phyloP scores from a whole-genome alignment of 2,329 filamentous ascomycete genomes.

The Trichoderma endophyticum region DNA sequence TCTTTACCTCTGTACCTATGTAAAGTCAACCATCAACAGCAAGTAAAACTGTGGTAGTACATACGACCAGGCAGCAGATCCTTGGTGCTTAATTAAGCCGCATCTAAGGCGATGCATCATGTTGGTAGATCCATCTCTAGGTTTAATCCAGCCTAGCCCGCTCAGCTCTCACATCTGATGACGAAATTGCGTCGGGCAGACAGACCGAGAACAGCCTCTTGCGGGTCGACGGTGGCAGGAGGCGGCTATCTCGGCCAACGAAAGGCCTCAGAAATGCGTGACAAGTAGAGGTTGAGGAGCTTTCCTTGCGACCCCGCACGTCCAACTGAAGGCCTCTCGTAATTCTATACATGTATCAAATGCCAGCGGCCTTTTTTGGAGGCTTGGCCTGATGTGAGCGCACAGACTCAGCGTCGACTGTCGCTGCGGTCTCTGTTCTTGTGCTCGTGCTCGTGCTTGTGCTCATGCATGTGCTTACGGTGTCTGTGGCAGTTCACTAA shows the following conservation, averaged over 20 bases:
- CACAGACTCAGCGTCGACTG: background rate
- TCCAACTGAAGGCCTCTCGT: background rate
- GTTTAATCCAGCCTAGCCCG: slow-evolving; percentile 11
- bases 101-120: background rate
- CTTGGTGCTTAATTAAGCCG: background rate
- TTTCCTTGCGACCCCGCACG: background rate
- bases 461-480: background rate
- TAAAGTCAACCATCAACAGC: background rate
- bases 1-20: background rate
- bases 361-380: background rate
- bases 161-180: slow-evolving; percentile 9
- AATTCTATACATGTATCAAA: background rate
- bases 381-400: background rate
- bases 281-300: background rate
- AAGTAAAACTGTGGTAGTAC: background rate
- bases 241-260: slow-evolving; percentile 11
- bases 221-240: background rate
- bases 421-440: background rate
- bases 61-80: background rate
- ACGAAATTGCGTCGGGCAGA: slow-evolving; percentile 3
- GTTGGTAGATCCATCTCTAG: slow-evolving; percentile 10
- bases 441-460: background rate
- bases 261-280: background rate
- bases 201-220: slow-evolving; percentile 1
- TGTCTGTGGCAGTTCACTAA: background rate